phyloP scores from a whole-genome alignment of 495 filamentous ascomycete genomes.

The Neurospora intermedia region DNA sequence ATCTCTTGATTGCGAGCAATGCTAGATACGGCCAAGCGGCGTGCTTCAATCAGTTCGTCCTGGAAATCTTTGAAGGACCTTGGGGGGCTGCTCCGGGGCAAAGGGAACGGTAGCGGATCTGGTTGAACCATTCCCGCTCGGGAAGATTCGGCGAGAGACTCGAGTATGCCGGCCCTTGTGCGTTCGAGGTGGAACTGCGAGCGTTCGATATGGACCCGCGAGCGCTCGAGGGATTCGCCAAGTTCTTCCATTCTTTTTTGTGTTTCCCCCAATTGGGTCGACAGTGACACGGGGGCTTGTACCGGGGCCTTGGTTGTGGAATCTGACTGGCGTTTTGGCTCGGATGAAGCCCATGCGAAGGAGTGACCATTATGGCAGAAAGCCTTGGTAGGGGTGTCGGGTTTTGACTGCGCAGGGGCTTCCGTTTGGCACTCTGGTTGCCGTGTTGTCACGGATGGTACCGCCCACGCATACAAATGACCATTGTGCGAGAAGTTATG shows the following conservation, averaged over 20 bases:
- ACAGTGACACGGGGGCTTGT: neutral
- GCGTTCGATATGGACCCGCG: neutral
- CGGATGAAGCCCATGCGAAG: neutral
- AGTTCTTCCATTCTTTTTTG: neutral
- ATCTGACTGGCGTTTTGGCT: neutral
- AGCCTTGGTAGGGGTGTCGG: neutral
- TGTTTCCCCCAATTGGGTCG: neutral
- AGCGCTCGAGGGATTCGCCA: neutral
- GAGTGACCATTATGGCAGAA: neutral
- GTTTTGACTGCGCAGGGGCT: neutral
- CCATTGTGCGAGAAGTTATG: neutral
- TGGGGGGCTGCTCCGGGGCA: neutral
- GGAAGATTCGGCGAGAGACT: neutral
- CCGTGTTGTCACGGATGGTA: neutral
- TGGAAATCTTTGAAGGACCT: neutral
- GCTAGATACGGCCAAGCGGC: neutral
- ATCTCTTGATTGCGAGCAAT: neutral
- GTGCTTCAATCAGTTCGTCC: neutral
- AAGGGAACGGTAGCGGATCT: neutral
- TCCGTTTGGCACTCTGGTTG: neutral
- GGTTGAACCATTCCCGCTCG: neutral
- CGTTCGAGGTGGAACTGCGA: neutral
- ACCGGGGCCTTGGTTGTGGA: neutral
- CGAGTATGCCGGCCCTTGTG: neutral
- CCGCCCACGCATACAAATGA: neutral